Percentiles rank a stretch among this genome's conserved stretches.
These are phyloP conservation scores for Trypanosoma vivax DNA, from an alignment of 208 protist species.

Conservation along the genomic window DNA sequence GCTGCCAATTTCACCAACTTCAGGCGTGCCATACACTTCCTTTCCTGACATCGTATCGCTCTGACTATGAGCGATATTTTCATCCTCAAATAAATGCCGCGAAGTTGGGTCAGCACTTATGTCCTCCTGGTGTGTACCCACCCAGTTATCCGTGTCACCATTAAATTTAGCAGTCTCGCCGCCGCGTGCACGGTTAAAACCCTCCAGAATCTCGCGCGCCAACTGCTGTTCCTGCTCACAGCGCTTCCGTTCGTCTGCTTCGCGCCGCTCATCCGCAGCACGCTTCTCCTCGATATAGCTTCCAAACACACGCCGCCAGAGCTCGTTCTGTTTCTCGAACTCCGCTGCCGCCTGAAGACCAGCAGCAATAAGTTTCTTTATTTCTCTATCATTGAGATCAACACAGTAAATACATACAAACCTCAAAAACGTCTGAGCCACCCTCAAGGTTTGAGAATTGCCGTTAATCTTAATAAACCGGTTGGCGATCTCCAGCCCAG, in stretches of 20 bases:
- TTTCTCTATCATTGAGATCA: conserved; percentile 35
- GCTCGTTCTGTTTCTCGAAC: conserved; percentile 25
- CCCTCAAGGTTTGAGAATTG: conserved; percentile 19
- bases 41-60: no score
- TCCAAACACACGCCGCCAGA: conserved; percentile 40
- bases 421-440: conserved; percentile 27
- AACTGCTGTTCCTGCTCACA: conserved; percentile 27
- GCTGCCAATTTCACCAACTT: no score
- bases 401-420: conserved; percentile 46
- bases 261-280: conserved; percentile 24
- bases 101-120: background rate
- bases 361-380: conserved; percentile 35
- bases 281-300: conserved; percentile 35
- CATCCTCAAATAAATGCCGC: no score
- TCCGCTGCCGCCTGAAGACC: conserved; percentile 39
- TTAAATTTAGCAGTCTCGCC: conserved; percentile 2
- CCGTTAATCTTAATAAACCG: conserved; percentile 23
- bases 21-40: no score
- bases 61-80: no score
- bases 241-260: conserved; percentile 24
- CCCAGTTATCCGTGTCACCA: conserved; percentile 1
- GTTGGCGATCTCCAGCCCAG: conserved; percentile 25
- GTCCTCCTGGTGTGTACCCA: conserved; percentile 7
- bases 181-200: conserved; percentile 19
- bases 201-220: conserved; percentile 32